Base-by-base conservation (phyloP, 2,329 filamentous ascomycete species). In the Trichoderma koningii region DNA sequence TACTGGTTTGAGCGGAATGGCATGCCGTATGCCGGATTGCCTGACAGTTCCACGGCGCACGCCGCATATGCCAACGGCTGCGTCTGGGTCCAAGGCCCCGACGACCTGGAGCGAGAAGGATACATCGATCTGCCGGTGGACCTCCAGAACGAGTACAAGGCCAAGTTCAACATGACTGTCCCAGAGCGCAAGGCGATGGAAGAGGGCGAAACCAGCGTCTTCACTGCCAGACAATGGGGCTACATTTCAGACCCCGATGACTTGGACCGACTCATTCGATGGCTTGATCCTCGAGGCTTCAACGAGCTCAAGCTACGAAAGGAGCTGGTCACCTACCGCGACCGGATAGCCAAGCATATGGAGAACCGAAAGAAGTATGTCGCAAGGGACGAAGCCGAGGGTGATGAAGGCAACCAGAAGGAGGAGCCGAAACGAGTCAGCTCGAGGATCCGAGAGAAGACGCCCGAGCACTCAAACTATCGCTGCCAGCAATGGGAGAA, bases 1-100 rank as follows among this genome's bases (percentile, higher is more conserved):
- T 98, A 96, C 82, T 99, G 95, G 94, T 97, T 98, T 76, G 95
- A 99, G 78, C 89, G 94, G 68, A 99, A 98, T 73, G 95, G 93
- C 26, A 98, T 98, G 93, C 95, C 95, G 0, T 97, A 94, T 72
- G 92, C 85, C 38, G 95, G 95, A 5, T 83, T 97, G 63, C 93
- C 93, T 0, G 87, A 85, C 69, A 96, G 92, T 76, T 97, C 93
- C 17, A 98, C 94, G 1, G 90, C 92, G 1, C 83, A 88, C 52
- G 93, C 94, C 23, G 89, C 86, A 9, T 99, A 98, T 74, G 93
- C 94, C 47, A 99, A 98, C 74, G 95, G 92, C 9, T 91, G 94
- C 66, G 85, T 99, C 64, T 99, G 95, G 95, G 88, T 99, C 15
- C 95, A 99, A 77, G 95, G 95, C 0, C 95, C 95, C 0, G 92